Conservation (phyloP, 805 yeast species). For the Kuraishia cidri region DNA sequence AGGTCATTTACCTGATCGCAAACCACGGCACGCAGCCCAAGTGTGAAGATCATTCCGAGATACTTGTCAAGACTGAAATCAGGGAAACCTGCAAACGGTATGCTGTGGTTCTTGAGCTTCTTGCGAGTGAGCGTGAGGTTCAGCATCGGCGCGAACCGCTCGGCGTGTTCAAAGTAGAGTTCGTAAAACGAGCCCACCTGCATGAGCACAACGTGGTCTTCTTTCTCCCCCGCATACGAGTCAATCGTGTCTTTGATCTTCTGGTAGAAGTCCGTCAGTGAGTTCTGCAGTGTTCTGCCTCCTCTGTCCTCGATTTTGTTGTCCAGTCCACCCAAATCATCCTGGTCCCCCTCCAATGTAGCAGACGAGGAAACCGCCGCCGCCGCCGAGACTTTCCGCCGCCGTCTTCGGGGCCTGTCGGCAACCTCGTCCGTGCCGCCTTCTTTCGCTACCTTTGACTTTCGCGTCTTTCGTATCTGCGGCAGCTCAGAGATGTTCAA, state of each 20-base stretch:
- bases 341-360: no score
- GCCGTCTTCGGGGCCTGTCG: no score
- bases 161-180: slow-evolving; percentile 84
- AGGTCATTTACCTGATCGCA: slow-evolving; percentile 52
- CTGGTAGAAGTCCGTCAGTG: slow-evolving; percentile 19
- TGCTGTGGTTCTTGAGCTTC: slow-evolving; percentile 30
- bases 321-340: neutral
- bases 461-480: no score
- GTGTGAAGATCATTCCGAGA: slow-evolving; percentile 60
- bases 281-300: neutral
- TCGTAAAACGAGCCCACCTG: slow-evolving; percentile 88
- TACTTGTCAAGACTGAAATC: slow-evolving; percentile 60
- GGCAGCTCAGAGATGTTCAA: no score
- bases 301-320: slow-evolving; percentile 2
- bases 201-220: slow-evolving; percentile 47
- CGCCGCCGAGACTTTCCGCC: no score
- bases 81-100: slow-evolving; percentile 94
- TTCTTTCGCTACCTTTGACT: no score
- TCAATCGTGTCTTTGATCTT: slow-evolving; percentile 17
- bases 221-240: slow-evolving; percentile 10
- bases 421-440: no score
- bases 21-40: slow-evolving; percentile 67
- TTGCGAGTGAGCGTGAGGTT: slow-evolving; percentile 64
- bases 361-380: no score
- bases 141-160: slow-evolving; percentile 55